These are phyloP conservation scores for Arthrobotrys entomopaga DNA, from an alignment of 2,329 filamentous ascomycete genomes.

Conservation along the genomic window DNA sequence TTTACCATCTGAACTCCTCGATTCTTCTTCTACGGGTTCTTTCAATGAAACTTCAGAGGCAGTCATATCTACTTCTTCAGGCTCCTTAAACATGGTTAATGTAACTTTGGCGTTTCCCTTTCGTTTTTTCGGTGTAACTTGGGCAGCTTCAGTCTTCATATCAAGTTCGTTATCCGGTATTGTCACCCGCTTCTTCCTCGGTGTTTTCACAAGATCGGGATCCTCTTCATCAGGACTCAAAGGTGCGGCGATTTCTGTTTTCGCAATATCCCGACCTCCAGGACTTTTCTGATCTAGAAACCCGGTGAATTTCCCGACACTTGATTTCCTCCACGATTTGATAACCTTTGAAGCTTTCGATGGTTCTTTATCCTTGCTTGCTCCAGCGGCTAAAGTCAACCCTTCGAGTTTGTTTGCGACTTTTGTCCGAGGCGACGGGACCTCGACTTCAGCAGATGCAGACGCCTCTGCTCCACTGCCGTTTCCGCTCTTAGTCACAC, in stretches of 20 bases:
- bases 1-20: slow-evolving; percentile 3
- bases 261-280: slow-evolving; percentile 60
- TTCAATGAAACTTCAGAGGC: slow-evolving; percentile 29
- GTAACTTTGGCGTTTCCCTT: slow-evolving; percentile 65
- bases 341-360: slow-evolving; percentile 48
- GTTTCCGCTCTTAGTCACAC: slow-evolving; percentile 24
- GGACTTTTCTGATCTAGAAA: slow-evolving; percentile 13
- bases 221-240: slow-evolving; percentile 16
- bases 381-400: slow-evolving; percentile 42
- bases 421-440: slow-evolving; percentile 50
- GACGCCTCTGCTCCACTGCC: slow-evolving; percentile 10
- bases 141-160: slow-evolving; percentile 57
- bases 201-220: slow-evolving; percentile 46
- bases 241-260: slow-evolving; percentile 1
- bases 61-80: slow-evolving; percentile 54
- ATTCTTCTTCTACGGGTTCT: slow-evolving; percentile 61
- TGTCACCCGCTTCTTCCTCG: slow-evolving; percentile 60
- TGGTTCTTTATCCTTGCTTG: slow-evolving; percentile 13
- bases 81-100: slow-evolving; percentile 57
- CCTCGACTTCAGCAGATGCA: slow-evolving; percentile 22
- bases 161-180: slow-evolving; percentile 56
- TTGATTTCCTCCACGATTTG: slow-evolving; percentile 35
- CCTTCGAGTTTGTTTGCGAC: slow-evolving; percentile 56
- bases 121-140: slow-evolving; percentile 62
- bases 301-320: slow-evolving; percentile 14